phyloP scores from a whole-genome alignment of 2,329 filamentous ascomycete species.

The Hypoxylon sp. region DNA sequence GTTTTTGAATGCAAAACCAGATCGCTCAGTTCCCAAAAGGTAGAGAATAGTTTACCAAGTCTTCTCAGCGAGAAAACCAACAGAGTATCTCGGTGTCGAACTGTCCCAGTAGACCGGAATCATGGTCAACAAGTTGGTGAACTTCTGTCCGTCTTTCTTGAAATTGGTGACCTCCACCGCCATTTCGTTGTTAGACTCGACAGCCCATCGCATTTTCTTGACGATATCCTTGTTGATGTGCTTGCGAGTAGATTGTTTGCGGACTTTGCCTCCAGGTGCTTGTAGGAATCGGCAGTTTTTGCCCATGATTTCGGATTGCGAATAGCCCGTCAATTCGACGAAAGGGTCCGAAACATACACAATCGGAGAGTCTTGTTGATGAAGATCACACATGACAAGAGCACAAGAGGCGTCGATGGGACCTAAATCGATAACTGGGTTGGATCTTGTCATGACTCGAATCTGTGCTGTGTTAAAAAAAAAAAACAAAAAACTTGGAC shows the following conservation, averaged over 20 bases:
- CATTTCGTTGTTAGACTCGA: slow-evolving; percentile 56
- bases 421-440: slow-evolving; percentile 81
- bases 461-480: slow-evolving; percentile 47
- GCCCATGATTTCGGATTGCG: slow-evolving; percentile 75
- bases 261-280: slow-evolving; percentile 72
- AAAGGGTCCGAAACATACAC: slow-evolving; percentile 87
- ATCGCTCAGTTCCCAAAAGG: too few relatives aligned
- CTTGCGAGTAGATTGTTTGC: slow-evolving; percentile 66
- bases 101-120: slow-evolving; percentile 78
- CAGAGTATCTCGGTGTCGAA: slow-evolving; percentile 73
- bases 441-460: slow-evolving; percentile 73
- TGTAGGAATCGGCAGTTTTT: slow-evolving; percentile 88
- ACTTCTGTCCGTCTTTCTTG: slow-evolving; percentile 78
- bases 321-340: slow-evolving; percentile 80
- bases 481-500: too few relatives aligned
- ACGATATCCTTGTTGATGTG: slow-evolving; percentile 73
- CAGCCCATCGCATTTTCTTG: slow-evolving; percentile 58
- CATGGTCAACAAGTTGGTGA: slow-evolving; percentile 86
- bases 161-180: slow-evolving; percentile 76
- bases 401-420: slow-evolving; percentile 86
- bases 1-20: too few relatives aligned
- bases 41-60: slow-evolving; percentile 39
- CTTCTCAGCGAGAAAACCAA: slow-evolving; percentile 78
- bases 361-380: slow-evolving; percentile 77
- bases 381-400: slow-evolving; percentile 82